Conservation (phyloP, 495 filamentous ascomycete species). For the Tuber calosporum region DNA sequence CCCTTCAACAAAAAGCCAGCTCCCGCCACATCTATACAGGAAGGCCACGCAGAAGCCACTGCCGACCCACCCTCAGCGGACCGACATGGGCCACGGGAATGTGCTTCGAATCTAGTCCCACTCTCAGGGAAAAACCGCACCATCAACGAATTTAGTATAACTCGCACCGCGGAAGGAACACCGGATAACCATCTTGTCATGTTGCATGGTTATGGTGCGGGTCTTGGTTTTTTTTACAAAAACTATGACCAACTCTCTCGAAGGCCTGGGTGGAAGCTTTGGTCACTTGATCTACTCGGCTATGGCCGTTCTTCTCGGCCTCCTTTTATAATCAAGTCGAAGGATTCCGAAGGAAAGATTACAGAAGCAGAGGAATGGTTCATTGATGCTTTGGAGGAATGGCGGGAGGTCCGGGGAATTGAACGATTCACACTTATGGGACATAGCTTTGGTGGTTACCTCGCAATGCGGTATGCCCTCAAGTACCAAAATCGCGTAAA, state of each 20-base stretch:
- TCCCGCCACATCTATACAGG: conserved; percentile 44
- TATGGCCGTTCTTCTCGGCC: conserved; percentile 89
- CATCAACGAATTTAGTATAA: conserved; percentile 87
- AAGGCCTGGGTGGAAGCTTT: conserved; percentile 74
- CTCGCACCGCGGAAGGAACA: conserved; percentile 66
- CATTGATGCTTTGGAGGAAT: conserved; percentile 91
- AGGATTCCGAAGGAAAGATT: conserved; percentile 72
- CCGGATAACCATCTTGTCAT: conserved; percentile 84
- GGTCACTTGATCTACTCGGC: conserved; percentile 83
- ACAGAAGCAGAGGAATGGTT: conserved; percentile 93
- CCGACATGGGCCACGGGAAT: conserved; percentile 76
- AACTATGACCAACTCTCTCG: conserved; percentile 85
- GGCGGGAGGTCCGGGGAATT: conserved; percentile 78
- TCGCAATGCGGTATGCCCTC: conserved; percentile 86
- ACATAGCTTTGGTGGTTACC: conserved; percentile 88
- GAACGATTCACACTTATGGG: conserved; percentile 85
- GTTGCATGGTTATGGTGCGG: conserved; percentile 94
- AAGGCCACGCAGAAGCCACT: conserved; percentile 47
- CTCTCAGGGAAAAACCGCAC: conserved; percentile 78
- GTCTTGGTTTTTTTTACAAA: conserved; percentile 93
- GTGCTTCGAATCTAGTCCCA: conserved; percentile 76
- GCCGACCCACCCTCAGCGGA: conserved; percentile 54
- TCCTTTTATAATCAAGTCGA: conserved; percentile 71
- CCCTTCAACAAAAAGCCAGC: conserved; percentile 72
- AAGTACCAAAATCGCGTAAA: conserved; percentile 84